Base-by-base conservation (phyloP, 345 rosid species). In the Aegle marmelos region DNA sequence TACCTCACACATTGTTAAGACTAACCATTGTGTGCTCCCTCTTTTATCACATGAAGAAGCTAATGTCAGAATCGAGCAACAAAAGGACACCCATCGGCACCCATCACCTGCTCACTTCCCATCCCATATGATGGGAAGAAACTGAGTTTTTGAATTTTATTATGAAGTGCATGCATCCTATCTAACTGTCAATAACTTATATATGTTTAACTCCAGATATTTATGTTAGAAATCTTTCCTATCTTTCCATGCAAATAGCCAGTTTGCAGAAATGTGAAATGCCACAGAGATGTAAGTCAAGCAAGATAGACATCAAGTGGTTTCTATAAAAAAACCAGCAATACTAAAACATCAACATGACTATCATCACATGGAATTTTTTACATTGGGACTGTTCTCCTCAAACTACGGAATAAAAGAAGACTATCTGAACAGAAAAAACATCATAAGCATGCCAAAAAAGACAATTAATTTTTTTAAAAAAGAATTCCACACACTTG, bases 1-100 rank as follows among this genome's bases (percentile, higher is more conserved):
- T 96, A 96, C 99, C 99, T 96, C 97, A 88, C 72, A 87, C 89
- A 91, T 82, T 89, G 94, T 87, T 85, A 89, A 88, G 95, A 85
- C 87, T 68, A 80, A 90, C 80, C 90, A 86, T 80, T 77, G 86
- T 83, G 83, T 84, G 91, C 98, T 89, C 99, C 99, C 90, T 85
- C 97, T 84, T 90, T 93, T 88, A 91, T 87, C 94, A 95, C 85
- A 96, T 30, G 96, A 90, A 85, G 99, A 91, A 91, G 97, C 87
- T 87, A 94, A 90, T 75, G 90, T 89, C 90, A 90, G 80, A 89
- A 91, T 83, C 85, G 92, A 89, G 88, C 92, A 91, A 91, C 84
- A 82, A 89, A 90, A 88, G 89, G 86, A 91, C 82, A 93, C 86
- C 89, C 83, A 89, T 86, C 83, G 74, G 86, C 91, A 90, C 84